Evolutionary conservation across 2,329 filamentous ascomycete genomes (phyloP), one percentile per base, ranked within the genome.

Genomic region (Apiospora sp.): DNA sequence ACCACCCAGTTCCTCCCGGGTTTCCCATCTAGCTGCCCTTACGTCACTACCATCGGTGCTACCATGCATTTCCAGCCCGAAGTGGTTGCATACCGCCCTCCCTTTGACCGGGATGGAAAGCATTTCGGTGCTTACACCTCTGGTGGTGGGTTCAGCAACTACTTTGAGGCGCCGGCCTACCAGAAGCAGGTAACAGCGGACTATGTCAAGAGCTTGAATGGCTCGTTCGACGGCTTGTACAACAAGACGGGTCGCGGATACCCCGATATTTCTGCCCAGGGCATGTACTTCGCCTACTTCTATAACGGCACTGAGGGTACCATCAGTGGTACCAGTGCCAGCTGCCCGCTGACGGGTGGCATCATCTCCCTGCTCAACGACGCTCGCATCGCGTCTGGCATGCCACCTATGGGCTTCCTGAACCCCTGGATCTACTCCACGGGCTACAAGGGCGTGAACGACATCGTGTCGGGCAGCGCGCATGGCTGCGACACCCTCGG

Each of bases 301-400:
- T 69, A 76, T 3, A 75, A 78, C 46, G 79, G 80, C 43, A 74
- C 72, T 34, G 71, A 78, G 78, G 82, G 74, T 79, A 81, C 71
- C 79, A 83, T 75, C 80, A 81, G 68, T 67, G 83, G 83, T 19
- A 84, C 82, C 0, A 86, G 85, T 72, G 91, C 91, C 0, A 87
- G 92, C 2, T 83, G 89, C 0, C 92, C 92, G 0, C 83, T 90
- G 0, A 87, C 92, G 69, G 91, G 91, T 0, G 87, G 87, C 22
- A 86, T 94, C 75, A 83, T 94, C 69, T 86, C 88, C 0, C 85
- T 93, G 49, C 80, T 94, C 70, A 94, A 94, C 78, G 89, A 91
- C 73, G 87, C 88, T 30, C 85, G 91, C 48, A 81, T 92, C 67
- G 82, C 86, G 22, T 82, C 83, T n/a, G 88, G 88, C 0, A 86